A percentile compares a stretch with the other conserved stretches of the same genome.
Conservation (phyloP, 768 basidiomycete species). For the Melanogaster broomeanus region DNA sequence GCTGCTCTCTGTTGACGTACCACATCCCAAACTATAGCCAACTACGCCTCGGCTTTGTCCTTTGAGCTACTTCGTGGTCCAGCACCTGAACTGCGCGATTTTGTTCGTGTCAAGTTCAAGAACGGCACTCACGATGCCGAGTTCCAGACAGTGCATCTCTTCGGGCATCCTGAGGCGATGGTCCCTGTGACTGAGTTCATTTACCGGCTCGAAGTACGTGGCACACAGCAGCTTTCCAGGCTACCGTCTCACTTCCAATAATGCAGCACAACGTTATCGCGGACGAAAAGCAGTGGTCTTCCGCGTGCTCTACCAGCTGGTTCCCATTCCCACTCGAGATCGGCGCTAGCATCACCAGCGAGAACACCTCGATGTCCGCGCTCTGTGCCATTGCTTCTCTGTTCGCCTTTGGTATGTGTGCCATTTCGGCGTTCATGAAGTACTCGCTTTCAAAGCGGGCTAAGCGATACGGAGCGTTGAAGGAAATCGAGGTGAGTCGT, state of each 20-base stretch:
- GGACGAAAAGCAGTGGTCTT: slow-evolving; percentile 41
- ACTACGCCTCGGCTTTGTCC: slow-evolving; percentile 70
- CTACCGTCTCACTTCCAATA: neutral
- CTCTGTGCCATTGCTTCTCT: slow-evolving; percentile 6
- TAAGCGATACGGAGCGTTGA: slow-evolving; percentile 1
- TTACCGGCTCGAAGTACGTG: slow-evolving; percentile 72
- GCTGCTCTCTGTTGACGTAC: neutral
- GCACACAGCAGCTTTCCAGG: no score
- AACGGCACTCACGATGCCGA: slow-evolving; percentile 62
- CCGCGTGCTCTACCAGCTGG: slow-evolving; percentile 37
- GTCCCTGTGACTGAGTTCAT: slow-evolving; percentile 83
- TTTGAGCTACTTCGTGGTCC: slow-evolving; percentile 76
- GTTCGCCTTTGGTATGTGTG: slow-evolving; percentile 13
- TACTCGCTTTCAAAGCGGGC: slow-evolving; percentile 8
- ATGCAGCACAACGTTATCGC: slow-evolving; percentile 38
- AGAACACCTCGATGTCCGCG: neutral
- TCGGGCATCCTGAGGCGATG: slow-evolving; percentile 63
- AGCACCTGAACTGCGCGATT: slow-evolving; percentile 76
- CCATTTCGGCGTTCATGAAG: slow-evolving; percentile 14
- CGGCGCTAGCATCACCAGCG: slow-evolving; percentile 2
- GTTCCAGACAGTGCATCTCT: slow-evolving; percentile 68
- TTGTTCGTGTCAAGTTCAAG: slow-evolving; percentile 81
- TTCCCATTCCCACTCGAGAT: slow-evolving; percentile 25
- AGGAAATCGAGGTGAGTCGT: slow-evolving; percentile 13
- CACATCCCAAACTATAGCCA: slow-evolving; percentile 42